phyloP scores from a whole-genome alignment of 2,329 filamentous ascomycete species.

The Westerdykella sp. region DNA sequence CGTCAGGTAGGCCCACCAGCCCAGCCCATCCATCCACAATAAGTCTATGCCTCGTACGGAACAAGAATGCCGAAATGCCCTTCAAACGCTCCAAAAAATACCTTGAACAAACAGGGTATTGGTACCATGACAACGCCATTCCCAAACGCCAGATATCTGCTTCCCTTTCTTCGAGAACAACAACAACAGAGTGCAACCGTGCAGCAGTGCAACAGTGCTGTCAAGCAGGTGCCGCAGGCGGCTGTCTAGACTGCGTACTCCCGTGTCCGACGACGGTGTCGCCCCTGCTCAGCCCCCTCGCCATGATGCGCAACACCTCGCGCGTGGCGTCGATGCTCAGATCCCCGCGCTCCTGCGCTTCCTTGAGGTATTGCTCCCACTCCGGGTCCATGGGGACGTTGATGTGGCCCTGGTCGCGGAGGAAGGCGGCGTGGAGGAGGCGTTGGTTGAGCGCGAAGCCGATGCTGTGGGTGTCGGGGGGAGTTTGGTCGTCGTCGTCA shows the following conservation, averaged over 20 bases:
- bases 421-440: slow-evolving; percentile 58
- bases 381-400: slow-evolving; percentile 60
- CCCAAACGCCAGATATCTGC: too few relatives aligned
- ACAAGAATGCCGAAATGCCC: too few relatives aligned
- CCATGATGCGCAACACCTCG: slow-evolving; percentile 27
- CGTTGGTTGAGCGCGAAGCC: slow-evolving; percentile 56
- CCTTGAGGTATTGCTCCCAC: slow-evolving; percentile 70
- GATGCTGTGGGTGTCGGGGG: slow-evolving; percentile 47
- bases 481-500: slow-evolving; percentile 11
- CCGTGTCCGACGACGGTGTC: slow-evolving; percentile 7
- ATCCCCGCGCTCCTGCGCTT: slow-evolving; percentile 57
- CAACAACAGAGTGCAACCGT: too few relatives aligned
- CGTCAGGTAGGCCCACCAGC: too few relatives aligned
- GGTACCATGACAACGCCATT: too few relatives aligned
- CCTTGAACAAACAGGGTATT: too few relatives aligned
- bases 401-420: slow-evolving; percentile 54
- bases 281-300: slow-evolving; percentile 23
- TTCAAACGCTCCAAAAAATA: too few relatives aligned
- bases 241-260: slow-evolving; percentile 9
- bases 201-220: too few relatives aligned
- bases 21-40: too few relatives aligned
- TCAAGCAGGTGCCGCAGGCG: slow-evolving; percentile 16
- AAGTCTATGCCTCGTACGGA: too few relatives aligned
- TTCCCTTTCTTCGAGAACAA: too few relatives aligned
- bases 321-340: slow-evolving; percentile 31